Evolutionary conservation across 139 green algal species (phyloP).

Genomic region (Coelastrella sp.): DNA sequence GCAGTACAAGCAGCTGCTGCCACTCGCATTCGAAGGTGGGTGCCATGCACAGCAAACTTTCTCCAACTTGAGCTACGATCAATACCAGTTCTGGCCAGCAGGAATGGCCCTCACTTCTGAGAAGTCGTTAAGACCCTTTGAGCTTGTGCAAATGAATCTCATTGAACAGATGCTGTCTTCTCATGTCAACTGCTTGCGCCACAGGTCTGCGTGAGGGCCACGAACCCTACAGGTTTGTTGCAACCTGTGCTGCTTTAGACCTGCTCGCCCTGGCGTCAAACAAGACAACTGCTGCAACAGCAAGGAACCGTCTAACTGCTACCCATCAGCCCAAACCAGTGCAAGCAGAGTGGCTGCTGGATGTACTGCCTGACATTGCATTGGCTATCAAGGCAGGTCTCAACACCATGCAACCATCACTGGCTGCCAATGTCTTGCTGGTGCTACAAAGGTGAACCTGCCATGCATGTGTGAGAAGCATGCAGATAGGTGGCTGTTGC

Average conservation of each 20-base stretch:
- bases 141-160: not conserved
- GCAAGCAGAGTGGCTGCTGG: slow-evolving; percentile 16
- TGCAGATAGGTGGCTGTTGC: too few species aligned
- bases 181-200: not conserved
- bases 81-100: too few species aligned
- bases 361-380: slow-evolving; percentile 17
- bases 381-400: slow-evolving; percentile 8
- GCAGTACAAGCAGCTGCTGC: slow-evolving; percentile 40
- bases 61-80: too few species aligned
- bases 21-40: slow-evolving; percentile 27
- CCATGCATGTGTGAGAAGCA: too few species aligned
- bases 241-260: not conserved
- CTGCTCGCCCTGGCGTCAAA: not conserved
- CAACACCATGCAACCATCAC: slow-evolving; percentile 33
- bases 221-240: slow-evolving; percentile 32
- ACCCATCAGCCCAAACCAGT: not conserved
- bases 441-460: slow-evolving; percentile 24
- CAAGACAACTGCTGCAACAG: not conserved
- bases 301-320: not conserved
- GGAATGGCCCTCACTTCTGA: too few species aligned
- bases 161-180: too few species aligned
- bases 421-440: slow-evolving; percentile 27
- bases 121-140: too few species aligned
- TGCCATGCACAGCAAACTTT: not conserved
- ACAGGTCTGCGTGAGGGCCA: slow-evolving; percentile 31